These are phyloP conservation scores for Aspergillus quadricinctus DNA, from an alignment of 2,329 filamentous ascomycete species.

Conservation along the genomic window DNA sequence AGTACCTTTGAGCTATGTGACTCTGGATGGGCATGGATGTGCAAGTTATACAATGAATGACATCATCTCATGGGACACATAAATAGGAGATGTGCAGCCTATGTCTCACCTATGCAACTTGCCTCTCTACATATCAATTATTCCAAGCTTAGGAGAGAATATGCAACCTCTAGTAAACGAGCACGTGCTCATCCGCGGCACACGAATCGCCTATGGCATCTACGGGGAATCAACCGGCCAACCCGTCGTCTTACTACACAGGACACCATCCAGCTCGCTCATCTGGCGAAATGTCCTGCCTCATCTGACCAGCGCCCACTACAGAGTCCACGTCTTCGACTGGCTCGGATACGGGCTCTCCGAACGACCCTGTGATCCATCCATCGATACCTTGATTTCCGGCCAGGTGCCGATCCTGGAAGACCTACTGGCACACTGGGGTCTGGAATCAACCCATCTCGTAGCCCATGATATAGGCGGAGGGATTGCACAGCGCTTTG, in stretches of 20 bases:
- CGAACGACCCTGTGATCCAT: slow-evolving; percentile 26
- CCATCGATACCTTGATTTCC: slow-evolving; percentile 29
- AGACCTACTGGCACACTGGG: slow-evolving; percentile 24
- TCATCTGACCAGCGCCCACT: slow-evolving; percentile 15
- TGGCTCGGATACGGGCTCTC: slow-evolving; percentile 32
- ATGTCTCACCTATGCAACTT: too few relatives aligned
- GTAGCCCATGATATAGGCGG: slow-evolving; percentile 32
- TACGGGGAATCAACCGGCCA: slow-evolving; percentile 14
- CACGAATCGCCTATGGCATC: slow-evolving; percentile 19
- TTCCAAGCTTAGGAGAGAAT: too few relatives aligned
- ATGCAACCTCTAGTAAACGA: slow-evolving; percentile 23
- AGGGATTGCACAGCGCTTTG: slow-evolving; percentile 27
- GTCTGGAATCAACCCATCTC: slow-evolving; percentile 21
- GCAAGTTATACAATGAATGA: too few relatives aligned
- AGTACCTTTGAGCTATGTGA: too few relatives aligned
- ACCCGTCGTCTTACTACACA: slow-evolving; percentile 30
- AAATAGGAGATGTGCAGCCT: too few relatives aligned
- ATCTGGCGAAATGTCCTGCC: slow-evolving; percentile 32
- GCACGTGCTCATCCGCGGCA: slow-evolving; percentile 21
- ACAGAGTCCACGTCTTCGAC: slow-evolving; percentile 27
- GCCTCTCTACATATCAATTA: too few relatives aligned
- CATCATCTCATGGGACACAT: too few relatives aligned
- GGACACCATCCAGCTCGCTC: slow-evolving; percentile 32
- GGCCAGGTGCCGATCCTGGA: slow-evolving; percentile 29
- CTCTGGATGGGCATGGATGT: too few relatives aligned